phyloP scores from a whole-genome alignment of 768 basidiomycete genomes.

The Inosperma sp. region DNA sequence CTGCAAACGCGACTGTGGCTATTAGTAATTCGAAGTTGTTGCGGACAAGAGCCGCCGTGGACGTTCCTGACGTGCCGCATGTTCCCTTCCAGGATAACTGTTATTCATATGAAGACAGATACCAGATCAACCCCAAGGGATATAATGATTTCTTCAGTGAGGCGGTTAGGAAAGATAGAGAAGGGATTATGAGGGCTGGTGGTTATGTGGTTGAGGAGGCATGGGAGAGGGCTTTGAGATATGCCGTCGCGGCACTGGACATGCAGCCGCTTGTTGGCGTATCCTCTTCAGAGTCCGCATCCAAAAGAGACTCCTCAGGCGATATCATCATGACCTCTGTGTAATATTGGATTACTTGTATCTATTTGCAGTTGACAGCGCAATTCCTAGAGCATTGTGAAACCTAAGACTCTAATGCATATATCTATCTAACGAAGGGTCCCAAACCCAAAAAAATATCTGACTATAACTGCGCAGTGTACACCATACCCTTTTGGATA shows the following conservation, averaged over 20 bases:
- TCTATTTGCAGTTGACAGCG: too few species aligned
- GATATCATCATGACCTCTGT: slow-evolving; percentile 46
- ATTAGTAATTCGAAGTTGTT: slow-evolving; percentile 48
- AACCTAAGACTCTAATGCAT: too few species aligned
- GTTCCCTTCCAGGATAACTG: slow-evolving; percentile 72
- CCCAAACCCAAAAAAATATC: too few species aligned
- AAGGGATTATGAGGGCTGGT: slow-evolving; percentile 77
- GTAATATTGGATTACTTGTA: slow-evolving; percentile 23
- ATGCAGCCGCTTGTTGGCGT: slow-evolving; percentile 45
- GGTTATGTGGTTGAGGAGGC: slow-evolving; percentile 80
- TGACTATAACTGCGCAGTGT: too few species aligned
- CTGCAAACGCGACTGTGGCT: slow-evolving; percentile 36
- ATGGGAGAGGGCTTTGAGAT: slow-evolving; percentile 77
- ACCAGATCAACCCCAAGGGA: slow-evolving; percentile 42
- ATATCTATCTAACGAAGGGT: too few species aligned
- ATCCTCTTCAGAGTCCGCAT: slow-evolving; percentile 11
- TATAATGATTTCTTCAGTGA: slow-evolving; percentile 77
- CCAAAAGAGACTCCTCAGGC: slow-evolving; percentile 27
- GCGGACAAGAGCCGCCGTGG: slow-evolving; percentile 60
- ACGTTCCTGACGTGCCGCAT: slow-evolving; percentile 77
- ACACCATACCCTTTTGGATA: too few species aligned
- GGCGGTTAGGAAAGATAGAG: slow-evolving; percentile 68
- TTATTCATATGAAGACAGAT: slow-evolving; percentile 72
- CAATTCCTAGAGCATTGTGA: too few species aligned
- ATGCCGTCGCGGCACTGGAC: slow-evolving; percentile 70